Base-by-base conservation (phyloP, 805 yeast genomes). In the Candida qinlingensis region DNA sequence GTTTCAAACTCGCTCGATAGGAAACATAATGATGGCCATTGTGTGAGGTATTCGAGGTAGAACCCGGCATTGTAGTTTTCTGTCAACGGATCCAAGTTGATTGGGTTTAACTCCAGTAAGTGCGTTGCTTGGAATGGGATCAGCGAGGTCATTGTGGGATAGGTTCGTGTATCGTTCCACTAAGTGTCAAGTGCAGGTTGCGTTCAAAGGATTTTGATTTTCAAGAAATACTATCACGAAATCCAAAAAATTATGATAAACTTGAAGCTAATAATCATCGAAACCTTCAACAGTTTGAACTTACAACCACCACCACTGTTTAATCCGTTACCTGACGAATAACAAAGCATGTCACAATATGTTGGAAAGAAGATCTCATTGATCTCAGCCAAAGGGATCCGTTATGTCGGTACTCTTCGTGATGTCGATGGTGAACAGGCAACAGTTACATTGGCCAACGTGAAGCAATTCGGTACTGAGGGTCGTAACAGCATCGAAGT, bases 21-120 rank as follows among this genome's bases (percentile, higher is more conserved):
- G 77, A 90, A 92, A 66, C 90, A 85, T 41, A 94, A 70, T 34
- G 89, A 76, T 6, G 99, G 98, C 97, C 97, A 91, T 45, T 79
- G 74, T 7, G 81, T 75, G 47, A 94, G 71, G 60, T 94, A 94
- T 56, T 88, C 88, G 13, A 87, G 75, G 62, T 94, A 94, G 63
- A 90, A 94, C 42, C 81, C 83, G 7, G 87, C 65, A 41, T 90
- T 84, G 70, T 87, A 94, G 69, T 92, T 94, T 60, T 94, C 99
- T 0, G 99, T 94, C 46, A 94, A 74, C 1, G 86, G 85, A 59
- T 94, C 99, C 25, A 94, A 67, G 63, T 94, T 94, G 42, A 91
- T 81, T 4, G 85, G 68, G 59, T 87, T 87, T 44, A 87, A 59
- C 7, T 77, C 72, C 55, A 91, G 83, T 13, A 92, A 68, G 60